Evolutionary conservation across 148 eudicot species (phyloP), one percentile per base, ranked within the genome.

Genomic region (Amaranthus cruentus): DNA sequence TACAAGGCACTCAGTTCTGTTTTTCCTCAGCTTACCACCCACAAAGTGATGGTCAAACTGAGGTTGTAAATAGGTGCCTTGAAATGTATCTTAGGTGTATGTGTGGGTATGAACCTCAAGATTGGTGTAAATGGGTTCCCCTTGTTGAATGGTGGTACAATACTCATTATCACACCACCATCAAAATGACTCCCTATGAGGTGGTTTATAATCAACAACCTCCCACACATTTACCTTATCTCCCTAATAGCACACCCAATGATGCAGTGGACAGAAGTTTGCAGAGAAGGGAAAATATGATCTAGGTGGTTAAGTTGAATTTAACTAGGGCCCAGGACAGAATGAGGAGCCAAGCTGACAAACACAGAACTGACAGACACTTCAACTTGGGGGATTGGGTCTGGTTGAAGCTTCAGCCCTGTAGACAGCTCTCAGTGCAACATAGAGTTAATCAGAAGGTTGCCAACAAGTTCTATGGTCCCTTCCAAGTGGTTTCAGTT

Each of bases 21-120:
- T 3, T 61, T 12, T 73, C 61, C 6, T 9, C 69, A 0, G 21
- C 68, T 9, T 73, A 73, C 47, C 76, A 73, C 38, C 69, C 57
- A 0, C 59, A 63, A 44, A 51, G 60, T 3, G 47, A 72, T 55
- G 75, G 75, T 38, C 50, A 57, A 4, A 1, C 3, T 6, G 43
- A 62, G 55, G n/a, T n/a, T n/a, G n/a, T n/a, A n/a, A n/a, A n/a
- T n/a, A n/a, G n/a, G n/a, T n/a, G n/a, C n/a, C n/a, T n/a, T n/a
- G n/a, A n/a, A n/a, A 4, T n/a, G 1, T 68, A 49, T 1, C 47
- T 68, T 4, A 9, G 71, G 14, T 68, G 71, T n/a, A 68, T 68
- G 55, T 68, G 71, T 4, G 4, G 11, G 4, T 13, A 51, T 8
- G 0, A 1, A 0, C 71, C 47, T 9, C 38, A 68, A 0, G n/a